Conservation (phyloP, 495 filamentous ascomycete genomes). For the Bacidia gigantensis region DNA sequence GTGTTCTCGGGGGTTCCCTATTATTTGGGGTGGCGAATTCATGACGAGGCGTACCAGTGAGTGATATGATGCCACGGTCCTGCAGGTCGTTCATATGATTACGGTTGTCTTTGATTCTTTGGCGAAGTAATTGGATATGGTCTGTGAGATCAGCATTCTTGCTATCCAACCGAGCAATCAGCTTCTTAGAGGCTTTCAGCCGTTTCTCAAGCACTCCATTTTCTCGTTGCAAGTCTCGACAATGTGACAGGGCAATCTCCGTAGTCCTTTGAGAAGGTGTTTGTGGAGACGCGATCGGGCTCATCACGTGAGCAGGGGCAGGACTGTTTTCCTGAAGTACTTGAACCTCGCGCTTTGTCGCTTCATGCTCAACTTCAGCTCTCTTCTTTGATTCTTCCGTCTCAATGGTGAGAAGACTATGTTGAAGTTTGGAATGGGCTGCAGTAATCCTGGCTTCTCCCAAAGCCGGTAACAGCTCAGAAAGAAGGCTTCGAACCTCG, state of each 20-base stretch:
- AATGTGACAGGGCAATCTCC: slow-evolving; percentile 31
- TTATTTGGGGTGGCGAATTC: slow-evolving; percentile 34
- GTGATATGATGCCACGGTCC: slow-evolving; percentile 34
- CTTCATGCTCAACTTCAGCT: slow-evolving; percentile 83
- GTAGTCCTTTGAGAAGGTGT: slow-evolving; percentile 30
- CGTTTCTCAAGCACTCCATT: slow-evolving; percentile 49
- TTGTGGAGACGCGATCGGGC: slow-evolving; percentile 24
- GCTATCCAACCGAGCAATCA: slow-evolving; percentile 54
- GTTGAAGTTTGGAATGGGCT: slow-evolving; percentile 85
- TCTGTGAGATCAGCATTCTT: slow-evolving; percentile 51
- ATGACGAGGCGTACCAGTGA: slow-evolving; percentile 34
- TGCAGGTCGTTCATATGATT: slow-evolving; percentile 61
- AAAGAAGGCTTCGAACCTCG: slow-evolving; percentile 47
- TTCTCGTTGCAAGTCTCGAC: slow-evolving; percentile 48
- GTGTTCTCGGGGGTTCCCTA: slow-evolving; percentile 34
- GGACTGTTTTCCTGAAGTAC: slow-evolving; percentile 50
- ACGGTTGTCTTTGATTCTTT: slow-evolving; percentile 75
- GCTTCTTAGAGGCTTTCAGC: slow-evolving; percentile 56
- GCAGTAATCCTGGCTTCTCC: slow-evolving; percentile 63
- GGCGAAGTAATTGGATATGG: slow-evolving; percentile 60
- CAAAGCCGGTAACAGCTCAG: slow-evolving; percentile 36
- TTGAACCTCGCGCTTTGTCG: slow-evolving; percentile 81
- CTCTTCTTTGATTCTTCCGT: slow-evolving; percentile 75
- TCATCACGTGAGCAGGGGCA: slow-evolving; percentile 30
- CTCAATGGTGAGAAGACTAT: slow-evolving; percentile 73